Evolutionary conservation across 208 protist genomes (phyloP), one percentile per base, ranked within the genome.

Genomic region (Tritrichomonas foetus): DNA sequence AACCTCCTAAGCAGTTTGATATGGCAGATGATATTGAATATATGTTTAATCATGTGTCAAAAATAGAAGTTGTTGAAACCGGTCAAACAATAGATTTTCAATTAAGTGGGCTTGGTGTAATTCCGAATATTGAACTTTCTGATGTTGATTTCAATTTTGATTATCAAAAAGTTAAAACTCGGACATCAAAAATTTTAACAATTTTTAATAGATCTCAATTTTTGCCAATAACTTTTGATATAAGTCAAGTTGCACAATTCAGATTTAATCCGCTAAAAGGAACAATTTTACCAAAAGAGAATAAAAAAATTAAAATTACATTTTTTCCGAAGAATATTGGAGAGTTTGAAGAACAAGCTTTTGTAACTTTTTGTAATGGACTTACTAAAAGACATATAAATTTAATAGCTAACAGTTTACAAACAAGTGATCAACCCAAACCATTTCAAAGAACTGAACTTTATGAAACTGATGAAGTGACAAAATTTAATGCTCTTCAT

Each of bases 401-500:
- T 30, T 61, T 61, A 16, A 22, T 61, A 22, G 53, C 11, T 61
- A 61, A 5, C 16, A 22, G 11, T 61, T 61, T 61, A 61, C 53
- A 61, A 61, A 61, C 53, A 22, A 61, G 53, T 61, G 53, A 61
- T 16, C 53, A 61, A 61, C 53, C 53, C 5, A 5, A 61, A 61
- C 11, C 5, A 61, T 89, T 89, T 30, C 53, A 36, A 30, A 25
- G 78, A 5, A 36, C 41, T 39, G n/a, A 25, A 53, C 5, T 89
- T 57, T 89, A 89, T 47, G 78, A 89, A 57, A 89, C 78, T 22
- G 47, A 89, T 50, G 78, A 89, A 36, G 57, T 47, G 5, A 47
- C 47, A 27, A 25, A 16, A 16, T 89, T 47, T 89, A 53, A 44
- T 36, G 78, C 47, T 39, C 14, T 33, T 27, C 78, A 89, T 89